These are phyloP conservation scores for Carallia pectinifolia DNA, from an alignment of 345 rosid genomes.

Conservation along the genomic window DNA sequence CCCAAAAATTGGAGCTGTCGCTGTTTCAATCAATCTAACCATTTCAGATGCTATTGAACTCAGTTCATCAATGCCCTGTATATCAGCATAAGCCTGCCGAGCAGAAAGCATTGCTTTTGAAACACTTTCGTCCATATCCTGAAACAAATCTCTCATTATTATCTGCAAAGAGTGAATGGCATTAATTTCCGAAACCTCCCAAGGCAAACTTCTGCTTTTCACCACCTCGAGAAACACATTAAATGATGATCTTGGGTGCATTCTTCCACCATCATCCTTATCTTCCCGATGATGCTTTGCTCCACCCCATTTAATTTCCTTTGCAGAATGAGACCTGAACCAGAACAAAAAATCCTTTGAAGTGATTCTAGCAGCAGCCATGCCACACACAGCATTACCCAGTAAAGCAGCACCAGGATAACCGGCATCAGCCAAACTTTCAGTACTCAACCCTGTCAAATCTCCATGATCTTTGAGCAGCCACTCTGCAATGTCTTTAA, in stretches of 20 bases:
- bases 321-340: conserved; percentile 85
- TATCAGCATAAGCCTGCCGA: conserved; percentile 27
- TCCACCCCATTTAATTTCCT: conserved; percentile 84
- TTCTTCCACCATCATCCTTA: conserved; percentile 63
- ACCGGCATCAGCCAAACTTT: conserved; percentile 67
- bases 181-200: conserved; percentile 80
- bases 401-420: conserved; percentile 65
- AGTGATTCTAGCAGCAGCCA: conserved; percentile 72
- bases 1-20: conserved; percentile 81
- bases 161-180: conserved; percentile 79
- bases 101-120: conserved; percentile 35
- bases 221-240: conserved; percentile 81
- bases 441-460: conserved; percentile 69
- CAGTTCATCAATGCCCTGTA: conserved; percentile 50
- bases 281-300: conserved; percentile 70
- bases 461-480: conserved; percentile 61
- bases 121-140: conserved; percentile 35
- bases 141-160: conserved; percentile 67
- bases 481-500: conserved; percentile 66
- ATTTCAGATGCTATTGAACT: conserved; percentile 75
- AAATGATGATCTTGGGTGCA: conserved; percentile 83
- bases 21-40: conserved; percentile 85
- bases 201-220: conserved; percentile 68
- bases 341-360: conserved; percentile 73
- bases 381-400: conserved; percentile 81